phyloP scores from a whole-genome alignment of 2,329 filamentous ascomycete species.

The Stagonosporopsis vannaccii region DNA sequence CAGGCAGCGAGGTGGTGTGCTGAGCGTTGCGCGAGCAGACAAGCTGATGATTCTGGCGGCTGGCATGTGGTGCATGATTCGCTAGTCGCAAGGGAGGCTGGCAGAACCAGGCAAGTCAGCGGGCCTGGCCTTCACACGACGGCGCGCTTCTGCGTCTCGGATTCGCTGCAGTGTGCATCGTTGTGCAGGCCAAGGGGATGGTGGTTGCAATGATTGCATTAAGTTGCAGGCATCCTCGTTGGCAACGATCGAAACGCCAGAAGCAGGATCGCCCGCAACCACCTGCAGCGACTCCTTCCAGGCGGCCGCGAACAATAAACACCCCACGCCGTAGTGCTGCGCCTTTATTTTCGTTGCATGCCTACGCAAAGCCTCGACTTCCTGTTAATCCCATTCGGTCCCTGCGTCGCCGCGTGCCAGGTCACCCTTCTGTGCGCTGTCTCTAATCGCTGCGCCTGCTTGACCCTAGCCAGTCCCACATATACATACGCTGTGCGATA shows the following conservation, averaged over 20 bases:
- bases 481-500: conserved; percentile 32
- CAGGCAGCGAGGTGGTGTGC: conserved; percentile 15
- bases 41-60: conserved; percentile 22
- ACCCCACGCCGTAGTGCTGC: conserved; percentile 26
- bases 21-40: conserved; percentile 29
- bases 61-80: conserved; percentile 21
- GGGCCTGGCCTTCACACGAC: conserved; percentile 23
- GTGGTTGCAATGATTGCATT: conserved; percentile 22
- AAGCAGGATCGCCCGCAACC: conserved; percentile 18
- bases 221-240: conserved; percentile 29
- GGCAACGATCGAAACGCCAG: conserved; percentile 29
- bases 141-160: conserved; percentile 21
- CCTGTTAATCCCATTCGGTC: conserved; percentile 30
- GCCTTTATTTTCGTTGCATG: conserved; percentile 30
- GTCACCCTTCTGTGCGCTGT: conserved; percentile 38
- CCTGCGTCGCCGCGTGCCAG: conserved; percentile 33
- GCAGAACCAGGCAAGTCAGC: conserved; percentile 27
- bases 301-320: conserved; percentile 24
- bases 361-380: conserved; percentile 24
- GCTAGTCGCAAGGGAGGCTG: conserved; percentile 19
- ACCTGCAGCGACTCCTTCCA: conserved; percentile 14
- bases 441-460: conserved; percentile 32
- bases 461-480: conserved; percentile 23
- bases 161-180: conserved; percentile 26
- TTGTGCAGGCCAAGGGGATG: conserved; percentile 17